A percentile compares a stretch with the other conserved stretches of the same genome.
These are phyloP conservation scores for Botryotinia narcissicola DNA, from an alignment of 2,329 filamentous ascomycete species.

Conservation along the genomic window DNA sequence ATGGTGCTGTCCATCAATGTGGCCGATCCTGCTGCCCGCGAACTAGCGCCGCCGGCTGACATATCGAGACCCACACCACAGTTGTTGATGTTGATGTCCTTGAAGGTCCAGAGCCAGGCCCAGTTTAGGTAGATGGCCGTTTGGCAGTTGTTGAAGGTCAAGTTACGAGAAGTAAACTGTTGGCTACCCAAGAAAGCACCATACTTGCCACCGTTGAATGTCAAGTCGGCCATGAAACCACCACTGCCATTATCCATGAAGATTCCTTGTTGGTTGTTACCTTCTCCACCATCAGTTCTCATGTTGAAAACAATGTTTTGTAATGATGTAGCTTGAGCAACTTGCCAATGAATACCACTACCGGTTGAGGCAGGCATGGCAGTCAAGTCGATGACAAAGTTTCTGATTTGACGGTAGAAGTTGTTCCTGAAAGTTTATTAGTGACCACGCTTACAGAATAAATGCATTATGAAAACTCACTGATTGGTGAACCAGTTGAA, in stretches of 20 bases:
- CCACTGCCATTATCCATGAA: conserved; percentile 86
- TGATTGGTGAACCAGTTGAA: conserved; percentile 78
- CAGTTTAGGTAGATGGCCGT: conserved; percentile 88
- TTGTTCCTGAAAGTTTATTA: conserved; percentile 49
- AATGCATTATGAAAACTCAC: conserved; percentile 19
- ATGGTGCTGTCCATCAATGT: conserved; percentile 79
- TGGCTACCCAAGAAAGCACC: conserved; percentile 82
- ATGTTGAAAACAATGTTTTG: conserved; percentile 83
- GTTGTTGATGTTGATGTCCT: conserved; percentile 71
- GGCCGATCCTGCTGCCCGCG: conserved; percentile 81
- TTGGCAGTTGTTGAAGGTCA: conserved; percentile 77
- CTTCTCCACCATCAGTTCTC: conserved; percentile 60
- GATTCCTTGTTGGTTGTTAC: conserved; percentile 71
- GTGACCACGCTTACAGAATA: background rate
- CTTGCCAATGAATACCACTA: conserved; percentile 80
- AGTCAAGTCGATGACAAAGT: conserved; percentile 76
- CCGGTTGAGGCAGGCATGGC: conserved; percentile 58
- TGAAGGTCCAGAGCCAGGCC: conserved; percentile 86
- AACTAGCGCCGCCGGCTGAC: conserved; percentile 58
- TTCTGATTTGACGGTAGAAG: conserved; percentile 80
- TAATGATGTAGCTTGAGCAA: conserved; percentile 76
- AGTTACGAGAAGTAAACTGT: conserved; percentile 81
- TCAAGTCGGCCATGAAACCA: conserved; percentile 78
- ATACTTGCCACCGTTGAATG: conserved; percentile 77
- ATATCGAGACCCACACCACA: conserved; percentile 78